These are phyloP conservation scores for Lactifluus echinatus DNA, from an alignment of 768 basidiomycete species.

Conservation along the genomic window DNA sequence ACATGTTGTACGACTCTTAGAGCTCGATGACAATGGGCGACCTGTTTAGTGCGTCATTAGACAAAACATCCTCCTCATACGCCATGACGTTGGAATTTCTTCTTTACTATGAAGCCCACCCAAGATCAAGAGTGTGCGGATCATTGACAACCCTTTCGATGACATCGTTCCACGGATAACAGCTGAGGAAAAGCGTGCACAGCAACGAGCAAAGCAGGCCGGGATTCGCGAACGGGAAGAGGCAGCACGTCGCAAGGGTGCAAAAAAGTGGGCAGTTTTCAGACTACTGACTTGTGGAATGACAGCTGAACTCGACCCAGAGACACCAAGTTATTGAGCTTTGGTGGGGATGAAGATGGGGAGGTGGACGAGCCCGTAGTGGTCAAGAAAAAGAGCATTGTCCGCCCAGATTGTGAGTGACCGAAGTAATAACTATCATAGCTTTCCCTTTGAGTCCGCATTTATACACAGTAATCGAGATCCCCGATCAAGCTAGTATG, in stretches of 20 bases:
- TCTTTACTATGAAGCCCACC: conserved; percentile 56
- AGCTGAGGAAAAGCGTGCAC: conserved; percentile 79
- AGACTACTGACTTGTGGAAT: not conserved
- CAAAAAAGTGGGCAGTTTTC: conserved; percentile 55
- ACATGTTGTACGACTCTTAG: conserved; percentile 31
- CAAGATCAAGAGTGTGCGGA: conserved; percentile 76
- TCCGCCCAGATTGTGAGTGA: conserved; percentile 71
- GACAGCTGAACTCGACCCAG: conserved; percentile 32
- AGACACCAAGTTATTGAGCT: conserved; percentile 84
- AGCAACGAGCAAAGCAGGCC: conserved; percentile 71
- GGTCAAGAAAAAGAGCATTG: conserved; percentile 75
- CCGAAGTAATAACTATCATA: not conserved
- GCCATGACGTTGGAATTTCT: not conserved
- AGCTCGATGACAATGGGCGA: conserved; percentile 62
- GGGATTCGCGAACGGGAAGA: conserved; percentile 76
- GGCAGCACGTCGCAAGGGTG: conserved; percentile 57
- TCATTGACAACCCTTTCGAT: conserved; percentile 89
- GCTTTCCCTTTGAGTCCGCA: not conserved
- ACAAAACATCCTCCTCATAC: not conserved
- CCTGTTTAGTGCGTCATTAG: conserved; percentile 61
- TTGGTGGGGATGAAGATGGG: conserved; percentile 67
- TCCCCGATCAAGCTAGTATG: conserved; percentile 23
- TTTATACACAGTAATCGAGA: conserved; percentile 29
- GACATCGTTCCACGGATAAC: conserved; percentile 97
- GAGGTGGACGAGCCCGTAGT: conserved; percentile 48